Evolutionary conservation across 169 alveolate genomes (phyloP).

Genomic region (Plasmodium adleri): DNA sequence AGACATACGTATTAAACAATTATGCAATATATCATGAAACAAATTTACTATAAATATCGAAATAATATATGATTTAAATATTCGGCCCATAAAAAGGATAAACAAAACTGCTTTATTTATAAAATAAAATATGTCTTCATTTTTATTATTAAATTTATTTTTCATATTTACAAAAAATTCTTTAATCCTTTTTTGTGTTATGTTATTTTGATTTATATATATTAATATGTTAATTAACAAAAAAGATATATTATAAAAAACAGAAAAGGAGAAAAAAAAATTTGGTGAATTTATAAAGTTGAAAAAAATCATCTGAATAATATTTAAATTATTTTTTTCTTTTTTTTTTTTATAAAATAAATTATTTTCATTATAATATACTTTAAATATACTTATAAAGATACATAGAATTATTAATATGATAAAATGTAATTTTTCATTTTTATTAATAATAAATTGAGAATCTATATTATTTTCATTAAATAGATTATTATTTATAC

Average conservation of each 20-base stretch:
- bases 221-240: slow-evolving; percentile 23
- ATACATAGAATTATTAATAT: slow-evolving; percentile 22
- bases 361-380: slow-evolving; percentile 13
- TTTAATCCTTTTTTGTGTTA: slow-evolving; percentile 14
- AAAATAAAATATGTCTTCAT: slow-evolving; percentile 20
- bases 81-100: slow-evolving; percentile 29
- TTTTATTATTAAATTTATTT: slow-evolving; percentile 25
- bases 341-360: no score
- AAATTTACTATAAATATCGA: slow-evolving; percentile 49
- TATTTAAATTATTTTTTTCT: not conserved
- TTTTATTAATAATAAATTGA: not conserved
- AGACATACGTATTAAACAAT: not conserved
- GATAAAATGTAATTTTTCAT: slow-evolving; percentile 13
- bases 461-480: not conserved
- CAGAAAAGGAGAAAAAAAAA: slow-evolving; percentile 50
- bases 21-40: slow-evolving; percentile 64
- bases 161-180: slow-evolving; percentile 19
- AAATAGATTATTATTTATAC: not conserved
- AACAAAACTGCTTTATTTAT: slow-evolving; percentile 23
- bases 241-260: slow-evolving; percentile 31
- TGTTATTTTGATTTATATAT: slow-evolving; percentile 18
- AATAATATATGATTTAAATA: slow-evolving; percentile 36
- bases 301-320: slow-evolving; percentile 1
- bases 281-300: slow-evolving; percentile 18
- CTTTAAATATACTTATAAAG: slow-evolving; percentile 23